phyloP scores from a whole-genome alignment of 1,284 basidiomycete genomes.

The Cystobasidium sp. region DNA sequence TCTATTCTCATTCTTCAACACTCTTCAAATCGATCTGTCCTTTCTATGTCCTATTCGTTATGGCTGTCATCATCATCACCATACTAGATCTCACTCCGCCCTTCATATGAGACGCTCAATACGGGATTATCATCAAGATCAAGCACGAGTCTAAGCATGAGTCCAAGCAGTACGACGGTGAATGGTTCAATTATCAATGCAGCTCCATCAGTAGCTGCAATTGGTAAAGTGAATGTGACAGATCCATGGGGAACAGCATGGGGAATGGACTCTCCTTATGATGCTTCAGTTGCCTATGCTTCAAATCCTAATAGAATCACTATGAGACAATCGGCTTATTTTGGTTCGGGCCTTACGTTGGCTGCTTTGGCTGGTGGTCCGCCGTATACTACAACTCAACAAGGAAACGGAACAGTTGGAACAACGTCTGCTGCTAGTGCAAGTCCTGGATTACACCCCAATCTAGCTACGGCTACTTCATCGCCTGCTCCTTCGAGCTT shows the following conservation, averaged over 20 bases:
- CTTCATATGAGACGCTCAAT: slow-evolving; percentile 18
- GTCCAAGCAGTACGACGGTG: not conserved
- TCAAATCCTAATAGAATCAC: slow-evolving; percentile 22
- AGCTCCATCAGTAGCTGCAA: slow-evolving; percentile 23
- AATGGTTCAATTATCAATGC: not conserved
- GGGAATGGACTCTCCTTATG: slow-evolving; percentile 44
- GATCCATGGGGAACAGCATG: slow-evolving; percentile 40
- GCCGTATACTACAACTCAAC: not conserved
- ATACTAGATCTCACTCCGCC: slow-evolving; percentile 19
- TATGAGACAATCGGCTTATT: slow-evolving; percentile 39
- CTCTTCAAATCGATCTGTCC: not conserved
- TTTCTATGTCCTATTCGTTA: not conserved
- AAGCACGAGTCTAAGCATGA: not conserved
- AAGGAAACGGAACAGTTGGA: not conserved
- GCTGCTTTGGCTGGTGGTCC: slow-evolving; percentile 21
- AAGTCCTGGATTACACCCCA: not conserved
- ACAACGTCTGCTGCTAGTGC: not conserved
- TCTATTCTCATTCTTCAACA: not conserved
- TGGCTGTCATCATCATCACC: not conserved
- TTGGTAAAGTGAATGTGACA: slow-evolving; percentile 40
- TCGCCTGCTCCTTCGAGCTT: slow-evolving; percentile 25
- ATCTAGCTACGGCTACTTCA: not conserved
- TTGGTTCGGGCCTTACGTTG: slow-evolving; percentile 23
- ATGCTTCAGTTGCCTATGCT: slow-evolving; percentile 30
- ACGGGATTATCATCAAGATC: not conserved